Base-by-base conservation (phyloP, 768 basidiomycete species). In the Bullera alba region DNA sequence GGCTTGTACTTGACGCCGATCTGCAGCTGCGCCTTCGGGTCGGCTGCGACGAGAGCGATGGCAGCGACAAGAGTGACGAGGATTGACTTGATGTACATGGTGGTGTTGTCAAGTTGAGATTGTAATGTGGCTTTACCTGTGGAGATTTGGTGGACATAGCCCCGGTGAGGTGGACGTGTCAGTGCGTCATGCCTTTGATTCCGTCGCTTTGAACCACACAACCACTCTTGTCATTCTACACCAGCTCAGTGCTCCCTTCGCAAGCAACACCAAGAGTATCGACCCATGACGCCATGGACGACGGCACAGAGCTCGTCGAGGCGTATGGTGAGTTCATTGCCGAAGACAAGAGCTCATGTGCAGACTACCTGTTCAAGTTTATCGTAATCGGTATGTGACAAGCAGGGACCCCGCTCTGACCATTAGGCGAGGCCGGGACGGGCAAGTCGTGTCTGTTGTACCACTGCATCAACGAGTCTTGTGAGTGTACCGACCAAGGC, bases 311-410 rank as follows among this genome's bases (percentile, higher is more conserved):
- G 72, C 81, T 96, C 42, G 72, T 92, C 60, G 91, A 95, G 75
- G 89, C 90, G 55, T 96, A 96, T 73, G 91, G 91, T 90, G 29
- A 48, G 79, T 63, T 25, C 22, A 19, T 43, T 15, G 14, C 1
- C 16, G 6, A 34, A 26, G 44, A 23, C 46, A 26, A 26, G 2
- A 36, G 35, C 23, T 41, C 7, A 53, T 37, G 3, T 30, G 28
- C 53, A 95, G 95, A 99, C 76, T 97, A 95, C 73, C 81, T 99
- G 60, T 89, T 96, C 83, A 99, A 99, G 77, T 90, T 91, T 75
- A 95, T 96, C 69, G 81, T 97, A 60, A 89, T 96, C 64, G 93
- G 93, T 88, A 60, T 52, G 77, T 56, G 32, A 35, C 17, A 28
- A 17, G 29, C 45, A 17, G 54, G 45, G 58, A 41, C 30, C 27